Evolutionary conservation across 306 rosid species (phyloP).

Genomic region (Canavalia gladiata): DNA sequence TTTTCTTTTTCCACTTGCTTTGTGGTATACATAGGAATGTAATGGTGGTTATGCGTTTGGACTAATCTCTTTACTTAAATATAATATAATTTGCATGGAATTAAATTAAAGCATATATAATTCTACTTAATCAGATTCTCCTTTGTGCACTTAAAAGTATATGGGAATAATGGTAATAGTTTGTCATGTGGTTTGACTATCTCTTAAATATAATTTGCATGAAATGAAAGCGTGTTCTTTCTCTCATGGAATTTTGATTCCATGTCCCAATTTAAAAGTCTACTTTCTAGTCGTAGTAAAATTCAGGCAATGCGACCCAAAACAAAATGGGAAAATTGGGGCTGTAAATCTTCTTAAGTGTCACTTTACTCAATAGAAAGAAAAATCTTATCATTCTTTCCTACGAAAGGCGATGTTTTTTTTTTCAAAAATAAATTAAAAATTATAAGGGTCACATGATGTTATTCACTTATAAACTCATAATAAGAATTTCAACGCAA

Average conservation of each 20-base stretch:
- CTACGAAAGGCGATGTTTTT: too few species aligned
- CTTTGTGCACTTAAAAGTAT: not conserved
- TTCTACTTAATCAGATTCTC: slow-evolving; percentile 2
- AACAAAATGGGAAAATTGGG: not conserved
- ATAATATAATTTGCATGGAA: not conserved
- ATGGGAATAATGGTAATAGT: not conserved
- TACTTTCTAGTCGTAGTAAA: not conserved
- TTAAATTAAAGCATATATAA: not conserved
- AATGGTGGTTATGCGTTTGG: not conserved
- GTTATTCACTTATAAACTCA: too few species aligned
- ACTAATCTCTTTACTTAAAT: not conserved
- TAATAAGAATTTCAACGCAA: too few species aligned
- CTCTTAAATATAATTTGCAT: not conserved
- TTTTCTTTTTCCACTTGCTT: too few species aligned
- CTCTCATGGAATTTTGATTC: not conserved
- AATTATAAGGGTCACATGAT: too few species aligned
- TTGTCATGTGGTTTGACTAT: not conserved
- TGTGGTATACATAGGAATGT: too few species aligned
- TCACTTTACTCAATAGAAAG: too few species aligned
- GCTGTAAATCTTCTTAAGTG: too few species aligned
- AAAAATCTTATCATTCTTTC: too few species aligned
- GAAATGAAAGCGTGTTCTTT: not conserved
- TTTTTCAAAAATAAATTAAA: too few species aligned
- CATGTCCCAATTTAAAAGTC: not conserved
- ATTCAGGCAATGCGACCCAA: not conserved